A percentile compares a stretch with the other conserved stretches of the same genome.
Evolutionary conservation across 371 early-diverging fungal genomes (phyloP).

Genomic region (Saksenaea vasiformis): DNA sequence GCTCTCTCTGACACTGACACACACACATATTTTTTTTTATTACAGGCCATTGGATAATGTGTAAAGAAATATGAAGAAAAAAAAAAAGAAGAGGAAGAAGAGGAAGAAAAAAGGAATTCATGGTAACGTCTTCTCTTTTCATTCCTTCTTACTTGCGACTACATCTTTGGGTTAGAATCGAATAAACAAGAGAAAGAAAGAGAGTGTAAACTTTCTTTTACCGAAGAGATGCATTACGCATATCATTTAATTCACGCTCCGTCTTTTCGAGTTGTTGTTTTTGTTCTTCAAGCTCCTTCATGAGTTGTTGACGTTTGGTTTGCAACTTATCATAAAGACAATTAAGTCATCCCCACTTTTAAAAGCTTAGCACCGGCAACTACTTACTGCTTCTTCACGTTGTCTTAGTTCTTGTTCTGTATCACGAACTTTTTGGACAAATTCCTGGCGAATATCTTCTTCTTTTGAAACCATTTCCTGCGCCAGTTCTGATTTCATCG

Average conservation of each 20-base stretch:
- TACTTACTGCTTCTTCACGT: slow-evolving; percentile 60
- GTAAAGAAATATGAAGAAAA: slow-evolving; percentile 5
- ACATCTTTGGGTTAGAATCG: no score
- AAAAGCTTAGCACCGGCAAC: neutral
- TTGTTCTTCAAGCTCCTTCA: slow-evolving; percentile 28
- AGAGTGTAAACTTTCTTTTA: neutral
- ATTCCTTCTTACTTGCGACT: neutral
- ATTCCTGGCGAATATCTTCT: slow-evolving; percentile 73
- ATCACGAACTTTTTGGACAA: slow-evolving; percentile 74
- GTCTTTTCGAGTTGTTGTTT: slow-evolving; percentile 14
- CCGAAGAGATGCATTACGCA: slow-evolving; percentile 6
- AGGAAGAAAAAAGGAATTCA: neutral
- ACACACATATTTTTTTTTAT: no score
- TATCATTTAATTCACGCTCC: slow-evolving; percentile 20
- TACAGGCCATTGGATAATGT: slow-evolving; percentile 42
- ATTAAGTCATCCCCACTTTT: neutral
- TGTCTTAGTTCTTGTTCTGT: slow-evolving; percentile 69
- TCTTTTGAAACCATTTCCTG: slow-evolving; percentile 78
- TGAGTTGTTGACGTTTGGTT: slow-evolving; percentile 20
- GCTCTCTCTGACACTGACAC: no score
- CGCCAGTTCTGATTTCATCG: slow-evolving; percentile 49
- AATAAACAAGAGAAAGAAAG: no score
- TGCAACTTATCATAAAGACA: slow-evolving; percentile 14
- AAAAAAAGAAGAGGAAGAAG: slow-evolving; percentile 1
- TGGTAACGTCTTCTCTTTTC: slow-evolving; percentile 1